These are phyloP conservation scores for Entomortierella parvispora DNA, from an alignment of 192 early-diverging fungal genomes.

Conservation along the genomic window DNA sequence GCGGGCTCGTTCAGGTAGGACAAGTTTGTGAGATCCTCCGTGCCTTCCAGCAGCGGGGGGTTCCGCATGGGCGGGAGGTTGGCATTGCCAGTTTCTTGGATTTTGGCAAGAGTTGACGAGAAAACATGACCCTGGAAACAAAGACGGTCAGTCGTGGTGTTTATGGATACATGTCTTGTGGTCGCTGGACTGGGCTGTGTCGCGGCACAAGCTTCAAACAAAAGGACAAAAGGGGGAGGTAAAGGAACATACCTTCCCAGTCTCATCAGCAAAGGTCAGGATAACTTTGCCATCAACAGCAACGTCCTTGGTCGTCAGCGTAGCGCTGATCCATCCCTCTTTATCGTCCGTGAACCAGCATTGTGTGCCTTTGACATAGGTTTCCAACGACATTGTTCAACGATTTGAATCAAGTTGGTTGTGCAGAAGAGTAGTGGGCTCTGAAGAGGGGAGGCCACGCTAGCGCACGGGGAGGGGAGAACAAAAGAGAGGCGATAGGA, in stretches of 20 bases:
- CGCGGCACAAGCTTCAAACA: background rate
- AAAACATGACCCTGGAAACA: slow-evolving; percentile 74
- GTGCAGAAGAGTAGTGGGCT: background rate
- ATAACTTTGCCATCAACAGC: slow-evolving; percentile 66
- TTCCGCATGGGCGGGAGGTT: slow-evolving; percentile 95
- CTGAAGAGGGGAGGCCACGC: slow-evolving; percentile 13
- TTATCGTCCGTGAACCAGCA: slow-evolving; percentile 92
- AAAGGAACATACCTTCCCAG: slow-evolving; percentile 57
- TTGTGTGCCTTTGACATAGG: slow-evolving; percentile 75
- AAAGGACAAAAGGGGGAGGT: background rate
- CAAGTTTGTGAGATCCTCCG: slow-evolving; percentile 91
- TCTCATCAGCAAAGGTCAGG: slow-evolving; percentile 70
- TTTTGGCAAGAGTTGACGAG: slow-evolving; percentile 75
- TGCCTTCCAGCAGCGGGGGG: slow-evolving; percentile 88
- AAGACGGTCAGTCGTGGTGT: too few species aligned
- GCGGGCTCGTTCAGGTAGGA: slow-evolving; percentile 96
- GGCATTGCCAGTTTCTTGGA: slow-evolving; percentile 69
- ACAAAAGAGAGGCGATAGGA: slow-evolving; percentile 4
- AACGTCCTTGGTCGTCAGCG: slow-evolving; percentile 64
- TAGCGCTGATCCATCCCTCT: slow-evolving; percentile 87
- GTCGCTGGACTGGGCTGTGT: background rate
- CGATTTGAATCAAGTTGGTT: slow-evolving; percentile 9
- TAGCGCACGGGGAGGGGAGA: background rate
- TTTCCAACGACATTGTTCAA: slow-evolving; percentile 60
- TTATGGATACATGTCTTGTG: too few species aligned